These are phyloP conservation scores for Penicillium janthinellum DNA, from an alignment of 2,329 filamentous ascomycete species.

Conservation along the genomic window DNA sequence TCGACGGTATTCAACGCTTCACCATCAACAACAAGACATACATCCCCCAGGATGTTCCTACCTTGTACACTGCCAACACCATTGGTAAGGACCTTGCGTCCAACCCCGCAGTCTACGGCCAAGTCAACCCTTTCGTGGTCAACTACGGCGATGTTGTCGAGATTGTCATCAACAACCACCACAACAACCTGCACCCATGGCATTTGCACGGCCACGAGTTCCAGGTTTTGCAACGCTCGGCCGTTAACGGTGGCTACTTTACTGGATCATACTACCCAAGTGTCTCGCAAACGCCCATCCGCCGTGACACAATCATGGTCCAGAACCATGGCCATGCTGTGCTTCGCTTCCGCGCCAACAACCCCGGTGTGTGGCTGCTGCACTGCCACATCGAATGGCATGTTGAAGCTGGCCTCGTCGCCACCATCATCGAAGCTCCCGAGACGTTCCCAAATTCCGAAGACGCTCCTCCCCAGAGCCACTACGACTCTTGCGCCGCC, in stretches of 20 bases:
- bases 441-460: constrained; percentile 26
- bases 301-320: constrained; percentile 40
- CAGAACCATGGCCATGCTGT: constrained; percentile 35
- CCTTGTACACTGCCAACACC: constrained; percentile 73
- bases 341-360: constrained; percentile 39
- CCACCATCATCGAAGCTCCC: constrained; percentile 37
- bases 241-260: constrained; percentile 31
- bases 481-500: constrained; percentile 26
- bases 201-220: constrained; percentile 58
- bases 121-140: constrained; percentile 68
- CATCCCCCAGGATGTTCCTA: constrained; percentile 71
- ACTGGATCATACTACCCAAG: constrained; percentile 25
- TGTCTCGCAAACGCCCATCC: constrained; percentile 31
- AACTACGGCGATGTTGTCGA: constrained; percentile 56
- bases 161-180: constrained; percentile 40
- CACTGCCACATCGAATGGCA: constrained; percentile 45
- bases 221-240: constrained; percentile 43
- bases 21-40: constrained; percentile 81
- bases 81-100: constrained; percentile 54
- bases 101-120: constrained; percentile 66
- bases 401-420: constrained; percentile 34
- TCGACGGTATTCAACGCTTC: constrained; percentile 63
- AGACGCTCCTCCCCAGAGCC: constrained; percentile 23
- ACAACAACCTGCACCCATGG: constrained; percentile 48
- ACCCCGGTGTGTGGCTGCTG: constrained; percentile 41